Percentiles rank a stretch among this genome's conserved stretches.
These are phyloP conservation scores for Russula virescens DNA, from an alignment of 768 basidiomycete genomes.

Conservation along the genomic window DNA sequence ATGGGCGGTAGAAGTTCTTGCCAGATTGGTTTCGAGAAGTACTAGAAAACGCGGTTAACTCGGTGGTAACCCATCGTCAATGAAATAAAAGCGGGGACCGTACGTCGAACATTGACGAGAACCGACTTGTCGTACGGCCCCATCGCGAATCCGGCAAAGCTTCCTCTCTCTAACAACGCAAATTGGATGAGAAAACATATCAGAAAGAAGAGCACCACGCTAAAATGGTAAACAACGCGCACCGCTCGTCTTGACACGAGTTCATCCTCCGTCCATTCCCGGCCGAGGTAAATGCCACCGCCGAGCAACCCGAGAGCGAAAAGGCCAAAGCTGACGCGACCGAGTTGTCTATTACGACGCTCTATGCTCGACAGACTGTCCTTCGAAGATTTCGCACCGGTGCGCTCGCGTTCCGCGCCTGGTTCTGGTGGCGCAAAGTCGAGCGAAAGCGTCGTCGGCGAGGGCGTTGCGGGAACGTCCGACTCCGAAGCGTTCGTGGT, in stretches of 20 bases:
- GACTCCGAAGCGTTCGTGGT: background rate
- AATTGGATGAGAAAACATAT: too few relatives aligned
- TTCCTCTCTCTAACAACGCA: conserved; percentile 43
- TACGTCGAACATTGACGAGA: conserved; percentile 64
- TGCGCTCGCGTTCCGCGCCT: conserved; percentile 44
- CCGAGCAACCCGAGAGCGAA: conserved; percentile 52
- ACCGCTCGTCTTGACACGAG: conserved; percentile 59
- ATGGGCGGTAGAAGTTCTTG: conserved; percentile 86
- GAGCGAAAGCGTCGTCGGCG: conserved; percentile 33
- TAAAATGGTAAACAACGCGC: conserved; percentile 26
- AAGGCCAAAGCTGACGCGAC: conserved; percentile 48
- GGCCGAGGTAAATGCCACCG: conserved; percentile 61
- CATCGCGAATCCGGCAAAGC: conserved; percentile 56
- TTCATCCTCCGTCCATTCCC: conserved; percentile 74
- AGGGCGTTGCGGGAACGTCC: conserved; percentile 28
- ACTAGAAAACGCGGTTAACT: conserved; percentile 38
- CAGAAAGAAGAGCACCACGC: background rate
- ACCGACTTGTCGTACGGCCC: conserved; percentile 58
- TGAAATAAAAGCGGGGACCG: conserved; percentile 27
- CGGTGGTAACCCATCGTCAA: background rate
- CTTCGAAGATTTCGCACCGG: conserved; percentile 74
- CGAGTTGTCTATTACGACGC: conserved; percentile 52
- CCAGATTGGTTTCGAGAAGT: conserved; percentile 93
- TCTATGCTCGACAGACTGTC: conserved; percentile 78
- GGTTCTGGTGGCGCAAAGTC: conserved; percentile 51